These are phyloP conservation scores for Aquilaria agallochum DNA, from an alignment of 441 rosid genomes.

Conservation along the genomic window DNA sequence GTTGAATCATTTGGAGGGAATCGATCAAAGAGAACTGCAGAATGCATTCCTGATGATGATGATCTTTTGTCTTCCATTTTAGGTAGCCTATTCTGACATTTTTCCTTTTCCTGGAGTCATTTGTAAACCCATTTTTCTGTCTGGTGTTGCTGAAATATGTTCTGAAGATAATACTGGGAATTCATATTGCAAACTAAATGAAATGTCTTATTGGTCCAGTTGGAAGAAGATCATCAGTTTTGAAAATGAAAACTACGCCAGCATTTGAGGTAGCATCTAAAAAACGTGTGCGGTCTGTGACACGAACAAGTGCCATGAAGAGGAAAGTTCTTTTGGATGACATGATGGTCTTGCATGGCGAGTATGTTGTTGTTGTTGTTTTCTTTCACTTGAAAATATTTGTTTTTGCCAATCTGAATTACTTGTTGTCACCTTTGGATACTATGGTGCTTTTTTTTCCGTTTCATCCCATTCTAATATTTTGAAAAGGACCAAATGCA, in stretches of 20 bases:
- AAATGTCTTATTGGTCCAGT: conserved; percentile 37
- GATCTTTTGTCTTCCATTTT: conserved; percentile 93
- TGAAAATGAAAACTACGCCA: conserved; percentile 81
- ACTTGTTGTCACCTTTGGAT: background rate
- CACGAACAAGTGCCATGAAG: conserved; percentile 61
- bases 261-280: conserved; percentile 51
- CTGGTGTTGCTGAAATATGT: conserved; percentile 4
- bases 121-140: background rate
- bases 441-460: background rate
- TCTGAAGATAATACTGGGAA: background rate
- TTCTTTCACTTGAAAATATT: background rate
- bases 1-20: conserved; percentile 64
- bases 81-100: conserved; percentile 43
- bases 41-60: conserved; percentile 87
- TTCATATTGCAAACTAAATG: conserved; percentile 3
- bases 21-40: conserved; percentile 50
- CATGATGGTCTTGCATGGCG: conserved; percentile 96
- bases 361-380: conserved; percentile 66
- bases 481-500: background rate
- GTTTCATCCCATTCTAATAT: background rate
- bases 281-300: conserved; percentile 59
- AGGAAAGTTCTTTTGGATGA: conserved; percentile 98
- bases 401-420: background rate
- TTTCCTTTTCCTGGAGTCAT: background rate
- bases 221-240: conserved; percentile 77